Evolutionary conservation across 2,329 filamentous ascomycete genomes (phyloP).

Genomic region (Arthrinium phaeospermum): DNA sequence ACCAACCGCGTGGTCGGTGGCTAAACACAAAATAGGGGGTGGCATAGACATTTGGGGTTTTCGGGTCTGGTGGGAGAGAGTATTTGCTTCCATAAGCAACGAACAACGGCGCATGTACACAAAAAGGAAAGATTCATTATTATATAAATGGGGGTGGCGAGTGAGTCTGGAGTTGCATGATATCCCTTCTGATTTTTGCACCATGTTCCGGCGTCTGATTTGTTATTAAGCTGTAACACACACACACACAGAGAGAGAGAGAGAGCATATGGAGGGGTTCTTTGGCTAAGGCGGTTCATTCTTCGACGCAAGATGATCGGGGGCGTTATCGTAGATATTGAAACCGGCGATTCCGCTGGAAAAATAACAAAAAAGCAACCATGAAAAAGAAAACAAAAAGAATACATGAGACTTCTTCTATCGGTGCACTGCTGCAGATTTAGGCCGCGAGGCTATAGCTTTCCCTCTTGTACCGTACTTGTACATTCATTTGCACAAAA

Average conservation of each 20-base stretch:
- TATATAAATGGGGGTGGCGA: conserved; percentile 9
- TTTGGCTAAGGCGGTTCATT: neutral
- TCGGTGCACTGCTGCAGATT: neutral
- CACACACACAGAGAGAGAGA: too few relatives aligned
- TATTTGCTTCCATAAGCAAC: neutral
- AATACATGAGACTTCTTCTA: neutral
- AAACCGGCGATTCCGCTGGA: neutral
- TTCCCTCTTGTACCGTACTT: neutral
- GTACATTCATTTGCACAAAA: neutral
- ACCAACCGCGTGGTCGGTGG: conserved; percentile 29
- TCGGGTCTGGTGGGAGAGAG: neutral
- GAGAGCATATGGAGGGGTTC: neutral
- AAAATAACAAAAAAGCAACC: neutral
- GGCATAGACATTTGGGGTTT: neutral
- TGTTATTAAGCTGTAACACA: neutral
- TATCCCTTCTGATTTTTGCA: conserved; percentile 9
- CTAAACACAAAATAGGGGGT: neutral
- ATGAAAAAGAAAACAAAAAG: too few relatives aligned
- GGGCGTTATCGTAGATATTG: neutral
- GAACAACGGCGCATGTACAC: neutral
- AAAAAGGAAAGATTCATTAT: neutral
- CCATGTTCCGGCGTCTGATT: neutral
- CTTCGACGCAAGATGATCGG: neutral
- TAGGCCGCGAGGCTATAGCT: neutral
- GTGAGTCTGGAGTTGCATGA: conserved; percentile 20